A percentile compares a stretch with the other conserved stretches of the same genome.
phyloP scores from a whole-genome alignment of 129 eudicot genomes.

The Sambucus nigra region DNA sequence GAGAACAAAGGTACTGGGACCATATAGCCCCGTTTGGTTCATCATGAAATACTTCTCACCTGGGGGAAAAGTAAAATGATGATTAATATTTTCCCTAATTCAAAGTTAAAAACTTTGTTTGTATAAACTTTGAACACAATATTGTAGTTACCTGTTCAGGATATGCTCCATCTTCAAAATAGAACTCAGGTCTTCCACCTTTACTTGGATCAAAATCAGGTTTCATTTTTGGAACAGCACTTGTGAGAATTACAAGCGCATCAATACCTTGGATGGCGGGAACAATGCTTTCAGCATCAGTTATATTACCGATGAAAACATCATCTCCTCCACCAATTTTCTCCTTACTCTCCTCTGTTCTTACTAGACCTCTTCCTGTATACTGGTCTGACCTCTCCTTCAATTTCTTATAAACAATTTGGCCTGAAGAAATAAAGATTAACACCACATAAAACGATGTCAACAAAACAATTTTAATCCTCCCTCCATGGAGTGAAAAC shows the following conservation, averaged over 20 bases:
- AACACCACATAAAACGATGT: neutral
- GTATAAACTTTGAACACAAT: neutral
- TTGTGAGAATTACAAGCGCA: conserved; percentile 80
- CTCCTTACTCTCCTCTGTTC: conserved; percentile 74
- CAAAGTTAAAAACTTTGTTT: too few relatives aligned
- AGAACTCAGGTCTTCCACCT: conserved; percentile 94
- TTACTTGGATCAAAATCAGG: conserved; percentile 86
- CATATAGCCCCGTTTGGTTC: too few relatives aligned
- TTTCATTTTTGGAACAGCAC: conserved; percentile 92
- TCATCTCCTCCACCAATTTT: conserved; percentile 91
- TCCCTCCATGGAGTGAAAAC: neutral
- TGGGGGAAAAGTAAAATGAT: too few relatives aligned
- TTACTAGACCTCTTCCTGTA: conserved; percentile 69
- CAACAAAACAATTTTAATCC: neutral
- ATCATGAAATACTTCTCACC: too few relatives aligned
- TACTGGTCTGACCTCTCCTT: conserved; percentile 70
- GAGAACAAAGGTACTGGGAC: neutral
- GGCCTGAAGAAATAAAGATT: conserved; percentile 34
- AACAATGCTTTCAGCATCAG: conserved; percentile 41
- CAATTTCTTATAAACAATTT: conserved; percentile 76
- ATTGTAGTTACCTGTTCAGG: conserved; percentile 59
- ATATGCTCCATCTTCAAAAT: conserved; percentile 62
- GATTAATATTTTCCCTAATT: too few relatives aligned
- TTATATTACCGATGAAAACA: conserved; percentile 77
- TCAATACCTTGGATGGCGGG: conserved; percentile 74